phyloP scores from a whole-genome alignment of 2,329 filamentous ascomycete species.

The Claviceps quebecensis region DNA sequence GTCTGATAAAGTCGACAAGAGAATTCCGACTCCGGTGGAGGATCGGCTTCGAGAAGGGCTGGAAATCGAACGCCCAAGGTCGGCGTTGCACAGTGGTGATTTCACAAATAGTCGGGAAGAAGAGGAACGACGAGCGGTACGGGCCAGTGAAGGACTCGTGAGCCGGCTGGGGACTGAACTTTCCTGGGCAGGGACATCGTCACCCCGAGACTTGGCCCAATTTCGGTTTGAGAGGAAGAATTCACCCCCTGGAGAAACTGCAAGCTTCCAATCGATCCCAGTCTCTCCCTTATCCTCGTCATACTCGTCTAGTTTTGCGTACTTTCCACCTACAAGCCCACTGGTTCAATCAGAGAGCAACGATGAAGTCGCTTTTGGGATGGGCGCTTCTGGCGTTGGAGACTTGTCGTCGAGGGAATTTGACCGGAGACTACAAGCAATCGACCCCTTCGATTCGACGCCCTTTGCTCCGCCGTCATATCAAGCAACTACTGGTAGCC shows the following conservation, averaged over 20 bases:
- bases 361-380: conserved; percentile 50
- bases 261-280: conserved; percentile 26
- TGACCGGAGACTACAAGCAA: conserved; percentile 51
- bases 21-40: conserved; percentile 14
- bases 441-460: conserved; percentile 46
- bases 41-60: conserved; percentile 38
- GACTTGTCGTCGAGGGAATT: conserved; percentile 29
- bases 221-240: conserved; percentile 28
- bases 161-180: neutral
- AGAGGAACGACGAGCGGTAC: conserved; percentile 6
- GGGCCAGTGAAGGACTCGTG: neutral
- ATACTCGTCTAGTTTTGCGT: conserved; percentile 64
- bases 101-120: conserved; percentile 34
- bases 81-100: conserved; percentile 55
- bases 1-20: conserved; percentile 25
- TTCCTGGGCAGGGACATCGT: conserved; percentile 41
- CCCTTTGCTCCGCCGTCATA: conserved; percentile 28
- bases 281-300: conserved; percentile 56
- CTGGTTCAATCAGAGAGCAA: conserved; percentile 81
- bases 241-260: conserved; percentile 17
- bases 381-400: conserved; percentile 36
- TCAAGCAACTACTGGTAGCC: conserved; percentile 14
- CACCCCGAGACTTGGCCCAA: conserved; percentile 35
- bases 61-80: conserved; percentile 70
- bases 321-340: conserved; percentile 83